A percentile compares a stretch with the other conserved stretches of the same genome.
These are phyloP conservation scores for Exophiala calicioides DNA, from an alignment of 2,329 filamentous ascomycete species.

Conservation along the genomic window DNA sequence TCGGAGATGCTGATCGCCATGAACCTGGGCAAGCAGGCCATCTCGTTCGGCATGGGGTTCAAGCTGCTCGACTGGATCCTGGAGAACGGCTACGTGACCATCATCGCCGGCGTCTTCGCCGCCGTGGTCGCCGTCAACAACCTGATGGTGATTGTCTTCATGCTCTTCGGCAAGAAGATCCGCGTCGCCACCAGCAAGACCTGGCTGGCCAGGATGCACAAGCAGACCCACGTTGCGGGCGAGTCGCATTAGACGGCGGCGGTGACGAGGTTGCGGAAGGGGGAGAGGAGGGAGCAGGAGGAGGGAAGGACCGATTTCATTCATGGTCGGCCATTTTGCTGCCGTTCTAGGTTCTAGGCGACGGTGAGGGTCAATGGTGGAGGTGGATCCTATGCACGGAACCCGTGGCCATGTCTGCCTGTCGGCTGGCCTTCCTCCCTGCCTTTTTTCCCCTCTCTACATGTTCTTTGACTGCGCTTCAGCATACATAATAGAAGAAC, in stretches of 20 bases:
- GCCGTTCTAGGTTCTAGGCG: no score
- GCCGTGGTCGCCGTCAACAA: slow-evolving; percentile 54
- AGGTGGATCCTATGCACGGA: no score
- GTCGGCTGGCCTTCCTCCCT: no score
- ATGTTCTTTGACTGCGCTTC: no score
- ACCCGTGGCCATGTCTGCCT: no score
- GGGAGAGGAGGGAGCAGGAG: no score
- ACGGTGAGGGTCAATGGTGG: no score
- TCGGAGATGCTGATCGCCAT: slow-evolving; percentile 64
- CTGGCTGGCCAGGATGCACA: slow-evolving; percentile 53
- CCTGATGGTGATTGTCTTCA: slow-evolving; percentile 51
- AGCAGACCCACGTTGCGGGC: slow-evolving; percentile 37
- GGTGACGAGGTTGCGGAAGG: no score
- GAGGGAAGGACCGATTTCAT: no score
- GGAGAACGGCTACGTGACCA: slow-evolving; percentile 51
- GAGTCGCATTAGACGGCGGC: slow-evolving; percentile 38
- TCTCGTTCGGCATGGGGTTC: slow-evolving; percentile 56
- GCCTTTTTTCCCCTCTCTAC: no score
- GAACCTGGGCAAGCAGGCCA: slow-evolving; percentile 60
- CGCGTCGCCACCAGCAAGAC: slow-evolving; percentile 47
- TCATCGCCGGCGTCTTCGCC: slow-evolving; percentile 55
- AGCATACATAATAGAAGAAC: no score
- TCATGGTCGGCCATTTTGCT: no score
- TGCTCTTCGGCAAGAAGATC: slow-evolving; percentile 55
- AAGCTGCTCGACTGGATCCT: slow-evolving; percentile 55